Conservation (phyloP, 2,329 filamentous ascomycete species). For the Colletotrichum sp. region DNA sequence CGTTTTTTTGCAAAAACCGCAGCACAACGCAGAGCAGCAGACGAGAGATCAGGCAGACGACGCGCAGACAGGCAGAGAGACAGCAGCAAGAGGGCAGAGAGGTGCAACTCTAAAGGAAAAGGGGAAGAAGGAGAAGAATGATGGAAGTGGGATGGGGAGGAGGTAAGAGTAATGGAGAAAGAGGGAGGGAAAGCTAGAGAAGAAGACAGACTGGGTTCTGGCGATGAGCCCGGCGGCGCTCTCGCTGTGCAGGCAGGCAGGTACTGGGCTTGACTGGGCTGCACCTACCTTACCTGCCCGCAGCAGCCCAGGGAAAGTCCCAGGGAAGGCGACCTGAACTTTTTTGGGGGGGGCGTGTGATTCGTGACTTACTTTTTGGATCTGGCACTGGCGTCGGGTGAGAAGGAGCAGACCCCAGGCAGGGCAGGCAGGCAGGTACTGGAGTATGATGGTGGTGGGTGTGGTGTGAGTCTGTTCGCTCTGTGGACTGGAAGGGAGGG, state of each 20-base stretch:
- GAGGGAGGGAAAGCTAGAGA: constrained; percentile 34
- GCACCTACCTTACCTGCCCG: background rate
- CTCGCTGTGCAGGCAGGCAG: background rate
- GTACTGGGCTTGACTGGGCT: too few species aligned
- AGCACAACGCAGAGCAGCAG: constrained; percentile 16
- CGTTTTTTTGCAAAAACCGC: constrained; percentile 12
- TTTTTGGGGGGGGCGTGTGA: background rate
- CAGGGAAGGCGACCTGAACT: background rate
- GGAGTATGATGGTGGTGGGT: background rate
- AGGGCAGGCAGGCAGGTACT: background rate
- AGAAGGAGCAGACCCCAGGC: background rate
- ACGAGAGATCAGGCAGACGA: constrained; percentile 21
- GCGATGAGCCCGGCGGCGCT: background rate
- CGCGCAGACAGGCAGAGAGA: constrained; percentile 27
- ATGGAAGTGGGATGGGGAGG: constrained; percentile 15
- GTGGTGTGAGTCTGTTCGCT: background rate
- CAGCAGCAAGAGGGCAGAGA: constrained; percentile 26
- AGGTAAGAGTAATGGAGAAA: constrained; percentile 27
- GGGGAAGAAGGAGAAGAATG: constrained; percentile 12
- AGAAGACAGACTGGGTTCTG: constrained; percentile 23
- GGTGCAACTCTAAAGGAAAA: constrained; percentile 20
- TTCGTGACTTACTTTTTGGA: background rate
- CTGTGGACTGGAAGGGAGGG: background rate
- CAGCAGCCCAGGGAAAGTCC: background rate
- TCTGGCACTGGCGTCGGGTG: background rate